phyloP scores from a whole-genome alignment of 2,329 filamentous ascomycete species.

The Phialophora chinensis region DNA sequence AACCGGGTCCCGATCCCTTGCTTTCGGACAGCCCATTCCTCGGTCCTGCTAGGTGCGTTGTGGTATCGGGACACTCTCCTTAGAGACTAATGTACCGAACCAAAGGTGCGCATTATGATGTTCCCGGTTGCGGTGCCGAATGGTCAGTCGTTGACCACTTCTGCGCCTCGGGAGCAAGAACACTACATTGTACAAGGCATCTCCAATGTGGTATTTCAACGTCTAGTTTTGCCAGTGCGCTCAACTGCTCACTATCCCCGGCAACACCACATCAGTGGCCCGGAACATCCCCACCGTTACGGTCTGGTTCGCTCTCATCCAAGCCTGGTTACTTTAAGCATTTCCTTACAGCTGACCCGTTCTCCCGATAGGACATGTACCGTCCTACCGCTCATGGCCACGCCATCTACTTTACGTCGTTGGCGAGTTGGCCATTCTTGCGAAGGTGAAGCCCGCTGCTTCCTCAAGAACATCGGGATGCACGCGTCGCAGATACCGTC shows the following conservation, averaged over 20 bases:
- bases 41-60: not conserved
- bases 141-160: not conserved
- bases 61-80: not conserved
- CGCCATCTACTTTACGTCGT: not conserved
- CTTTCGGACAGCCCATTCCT: not conserved
- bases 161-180: not conserved
- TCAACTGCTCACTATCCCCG: not conserved
- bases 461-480: conserved; percentile 1
- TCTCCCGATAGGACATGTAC: not conserved
- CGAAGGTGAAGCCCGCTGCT: not conserved
- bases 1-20: not conserved
- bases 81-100: not conserved
- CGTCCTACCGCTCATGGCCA: not conserved
- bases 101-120: not conserved
- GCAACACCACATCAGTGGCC: not conserved
- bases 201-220: not conserved
- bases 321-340: not conserved
- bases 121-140: not conserved
- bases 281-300: not conserved
- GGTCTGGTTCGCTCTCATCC: not conserved
- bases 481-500: not conserved
- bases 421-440: not conserved
- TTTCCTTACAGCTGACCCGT: not conserved
- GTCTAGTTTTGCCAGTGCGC: not conserved
- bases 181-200: not conserved